Evolutionary conservation across 495 filamentous ascomycete genomes (phyloP), one percentile per base, ranked within the genome.

Genomic region (Hypoxylon lienhwacheense): DNA sequence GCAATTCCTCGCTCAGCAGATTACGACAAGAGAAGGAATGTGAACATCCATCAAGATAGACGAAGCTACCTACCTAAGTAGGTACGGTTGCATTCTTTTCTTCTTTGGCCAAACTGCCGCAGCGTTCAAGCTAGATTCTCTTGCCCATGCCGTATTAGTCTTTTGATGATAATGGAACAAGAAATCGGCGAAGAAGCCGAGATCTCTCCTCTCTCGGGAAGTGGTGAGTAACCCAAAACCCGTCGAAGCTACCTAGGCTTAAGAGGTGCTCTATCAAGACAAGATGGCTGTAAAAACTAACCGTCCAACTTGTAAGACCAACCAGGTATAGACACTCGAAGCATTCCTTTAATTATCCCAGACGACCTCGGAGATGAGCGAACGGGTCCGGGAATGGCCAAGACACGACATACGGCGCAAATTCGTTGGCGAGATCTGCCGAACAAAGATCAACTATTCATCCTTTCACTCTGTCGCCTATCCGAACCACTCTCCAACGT

Each of bases 401-500:
- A 21, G 0, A 4, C 26, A 1, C 7, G 34, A 6, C n/a, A 55
- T 11, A n/a, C 55, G 19, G 17, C 26, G 0, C n/a, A 52, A 31
- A 36, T 70, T 28, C 55, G 66, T 37, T 70, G 69, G 69, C 50
- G 59, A n/a, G 68, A 72, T 24, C 64, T 82, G 1, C 78, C 78
- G 3, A 68, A 72, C 12, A 81, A 80, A 59, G 65, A 69, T 49
- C 79, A 81, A 31, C 70, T 82, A 7, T 66, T 78, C 43, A 68
- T 82, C 35, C 69, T 82, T 0, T 74, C 75, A 3, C 66, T 82
- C n/a, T 71, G 74, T 14, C 75, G 77, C 1, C 65, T 82, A 4
- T 77, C 77, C 21, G 77, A 81, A 47, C 77, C 76, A 1, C 64
- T 82, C 19, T 72, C 77, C 15, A 76, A 78, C 47, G 72, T 77